phyloP scores from a whole-genome alignment of 192 early-diverging fungal genomes.

The Kappamyces sp. region DNA sequence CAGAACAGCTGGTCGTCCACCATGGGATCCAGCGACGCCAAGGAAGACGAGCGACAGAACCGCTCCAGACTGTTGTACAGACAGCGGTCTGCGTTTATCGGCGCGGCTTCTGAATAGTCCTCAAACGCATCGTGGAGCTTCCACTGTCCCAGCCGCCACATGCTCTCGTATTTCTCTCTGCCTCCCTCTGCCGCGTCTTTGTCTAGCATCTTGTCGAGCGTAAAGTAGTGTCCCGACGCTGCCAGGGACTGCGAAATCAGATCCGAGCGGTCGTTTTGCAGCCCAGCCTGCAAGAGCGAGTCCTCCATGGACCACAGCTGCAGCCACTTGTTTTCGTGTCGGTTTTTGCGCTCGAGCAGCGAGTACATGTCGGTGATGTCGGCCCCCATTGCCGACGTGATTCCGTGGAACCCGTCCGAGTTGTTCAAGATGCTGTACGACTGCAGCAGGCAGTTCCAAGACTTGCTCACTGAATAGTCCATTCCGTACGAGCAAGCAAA shows the following conservation, averaged over 20 bases:
- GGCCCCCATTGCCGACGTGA: slow-evolving; percentile 16
- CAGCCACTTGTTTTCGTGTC: slow-evolving; percentile 22
- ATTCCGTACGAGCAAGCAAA: too few species aligned
- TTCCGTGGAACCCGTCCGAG: slow-evolving; percentile 35
- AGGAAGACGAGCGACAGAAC: slow-evolving; percentile 1
- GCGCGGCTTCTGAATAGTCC: not conserved
- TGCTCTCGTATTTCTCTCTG: slow-evolving; percentile 24
- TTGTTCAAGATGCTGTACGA: slow-evolving; percentile 26
- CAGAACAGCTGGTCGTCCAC: slow-evolving; percentile 1
- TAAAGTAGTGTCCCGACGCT: slow-evolving; percentile 22
- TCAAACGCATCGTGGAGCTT: slow-evolving; percentile 2
- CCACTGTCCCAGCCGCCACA: slow-evolving; percentile 32
- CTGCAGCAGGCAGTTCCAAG: slow-evolving; percentile 12
- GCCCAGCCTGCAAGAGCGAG: slow-evolving; percentile 10
- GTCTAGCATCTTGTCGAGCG: slow-evolving; percentile 15
- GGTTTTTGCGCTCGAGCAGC: slow-evolving; percentile 18
- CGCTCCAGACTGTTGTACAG: slow-evolving; percentile 17
- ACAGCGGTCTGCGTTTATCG: not conserved
- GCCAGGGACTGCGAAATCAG: slow-evolving; percentile 26
- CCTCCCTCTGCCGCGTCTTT: slow-evolving; percentile 1
- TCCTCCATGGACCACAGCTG: slow-evolving; percentile 19
- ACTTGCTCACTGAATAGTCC: too few species aligned
- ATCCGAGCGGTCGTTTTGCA: not conserved
- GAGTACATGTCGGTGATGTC: slow-evolving; percentile 11
- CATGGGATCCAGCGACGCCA: slow-evolving; percentile 1